Base-by-base conservation (phyloP, 228 moss, liverwort and hornwort genomes). In the Sphagnum magellanicum region DNA sequence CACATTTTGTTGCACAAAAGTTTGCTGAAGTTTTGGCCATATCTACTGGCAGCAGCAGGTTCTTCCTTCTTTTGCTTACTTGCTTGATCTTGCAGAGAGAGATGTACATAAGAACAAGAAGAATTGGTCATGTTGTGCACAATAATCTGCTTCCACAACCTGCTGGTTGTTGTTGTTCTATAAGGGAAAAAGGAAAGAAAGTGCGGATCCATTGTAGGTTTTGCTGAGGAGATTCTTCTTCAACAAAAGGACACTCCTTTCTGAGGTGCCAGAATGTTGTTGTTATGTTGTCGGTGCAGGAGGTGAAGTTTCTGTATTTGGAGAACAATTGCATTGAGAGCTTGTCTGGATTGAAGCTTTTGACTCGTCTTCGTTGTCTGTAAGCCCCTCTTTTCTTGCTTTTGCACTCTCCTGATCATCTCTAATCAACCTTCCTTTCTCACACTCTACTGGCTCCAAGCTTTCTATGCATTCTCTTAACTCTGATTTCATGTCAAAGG, bases 311-410 rank as follows among this genome's bases (percentile, higher is more conserved):
- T 8, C 0, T 89, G 14, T 86, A 94, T 13, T 73, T 94, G 12
- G 91, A 94, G 17, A 85, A 86, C 52, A 94, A 94, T 71, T 94
- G 94, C 66, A 78, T 94, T 67, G 91, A 91, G 67, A 88, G 75
- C 59, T 69, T 94, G 5, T 46, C 8, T 49, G 91, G 94, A 4
- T 14, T 94, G 13, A 83, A 89, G 5, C 4, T 57, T 8, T 71
- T 94, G 63, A 86, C 81, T 68, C 76, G 87, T 10, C 58, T 94
- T 51, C 71, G 50, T 51, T 88, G 70, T 73, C 75, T 94, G 94
- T 94, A 70, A 63, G 81, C 62, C 46, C 52, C 65, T 16, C 16
- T 51, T 6, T 49, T 64, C 64, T 64, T 8, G 55, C 8, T 55
- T 8, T 55, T 8, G 12, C 12, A 8, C 9, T 55, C 12, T 55